These are phyloP conservation scores for Daldinia caldariorum DNA, from an alignment of 495 filamentous ascomycete species.

Conservation along the genomic window DNA sequence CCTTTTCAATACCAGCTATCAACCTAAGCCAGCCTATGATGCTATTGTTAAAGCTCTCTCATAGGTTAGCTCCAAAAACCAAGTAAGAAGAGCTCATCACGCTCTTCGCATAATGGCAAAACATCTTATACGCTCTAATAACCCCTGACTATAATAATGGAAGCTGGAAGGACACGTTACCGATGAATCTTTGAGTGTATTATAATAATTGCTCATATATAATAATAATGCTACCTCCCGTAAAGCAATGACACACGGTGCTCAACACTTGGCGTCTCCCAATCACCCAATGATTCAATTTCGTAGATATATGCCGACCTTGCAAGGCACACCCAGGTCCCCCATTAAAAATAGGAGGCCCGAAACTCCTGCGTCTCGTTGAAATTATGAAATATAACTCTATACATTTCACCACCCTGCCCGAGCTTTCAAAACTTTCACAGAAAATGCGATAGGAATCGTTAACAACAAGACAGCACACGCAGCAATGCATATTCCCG, in stretches of 20 bases:
- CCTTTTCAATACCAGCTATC: neutral
- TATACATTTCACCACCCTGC: constrained; percentile 47
- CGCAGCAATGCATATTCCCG: constrained; percentile 57
- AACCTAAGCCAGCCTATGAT: neutral
- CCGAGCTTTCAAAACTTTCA: constrained; percentile 57
- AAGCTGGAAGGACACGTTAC: neutral
- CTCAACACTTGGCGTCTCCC: too few species aligned
- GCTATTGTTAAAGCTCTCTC: neutral
- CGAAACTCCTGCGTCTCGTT: too few species aligned
- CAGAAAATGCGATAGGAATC: constrained; percentile 51
- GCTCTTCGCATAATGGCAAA: neutral
- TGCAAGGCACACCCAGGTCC: too few species aligned
- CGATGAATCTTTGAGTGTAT: neutral
- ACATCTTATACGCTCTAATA: neutral
- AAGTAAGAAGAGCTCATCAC: neutral
- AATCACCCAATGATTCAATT: too few species aligned
- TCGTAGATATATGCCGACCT: too few species aligned
- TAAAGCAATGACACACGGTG: too few species aligned
- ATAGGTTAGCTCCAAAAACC: neutral
- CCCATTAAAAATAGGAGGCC: too few species aligned
- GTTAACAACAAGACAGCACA: constrained; percentile 47
- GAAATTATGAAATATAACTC: too few species aligned
- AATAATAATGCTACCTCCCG: too few species aligned
- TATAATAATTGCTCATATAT: neutral
- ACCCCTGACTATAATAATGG: neutral